Evolutionary conservation across 225 moss, liverwort and hornwort species (phyloP).

Genomic region (Physcomitrium patens): DNA sequence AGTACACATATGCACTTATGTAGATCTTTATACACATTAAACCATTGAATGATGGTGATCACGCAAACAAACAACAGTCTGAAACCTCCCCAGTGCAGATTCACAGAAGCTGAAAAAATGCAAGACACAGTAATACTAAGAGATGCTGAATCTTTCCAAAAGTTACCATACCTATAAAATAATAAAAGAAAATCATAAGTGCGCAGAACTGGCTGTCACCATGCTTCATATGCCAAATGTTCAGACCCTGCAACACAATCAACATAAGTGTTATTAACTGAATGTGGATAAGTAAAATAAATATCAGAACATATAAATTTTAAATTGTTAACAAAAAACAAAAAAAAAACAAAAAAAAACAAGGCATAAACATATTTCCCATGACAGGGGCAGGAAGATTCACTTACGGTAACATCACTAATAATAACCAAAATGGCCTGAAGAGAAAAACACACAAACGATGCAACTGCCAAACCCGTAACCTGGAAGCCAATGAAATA

Average conservation of each 20-base stretch:
- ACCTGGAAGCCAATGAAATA: constrained; percentile 52
- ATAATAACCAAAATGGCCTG: constrained; percentile 69
- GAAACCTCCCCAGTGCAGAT: constrained; percentile 8
- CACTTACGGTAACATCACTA: constrained; percentile 68
- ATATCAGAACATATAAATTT: constrained; percentile 2
- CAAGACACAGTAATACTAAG: not conserved
- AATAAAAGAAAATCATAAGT: constrained; percentile 69
- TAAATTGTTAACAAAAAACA: too few species aligned
- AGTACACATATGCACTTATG: too few species aligned
- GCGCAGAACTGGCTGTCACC: constrained; percentile 58
- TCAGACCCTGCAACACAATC: constrained; percentile 55
- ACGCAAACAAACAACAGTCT: too few species aligned
- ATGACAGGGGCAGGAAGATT: not conserved
- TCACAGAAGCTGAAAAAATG: not conserved
- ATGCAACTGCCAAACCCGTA: constrained; percentile 68
- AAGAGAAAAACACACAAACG: constrained; percentile 72
- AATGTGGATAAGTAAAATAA: not conserved
- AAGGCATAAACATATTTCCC: too few species aligned
- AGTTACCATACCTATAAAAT: constrained; percentile 59
- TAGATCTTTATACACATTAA: too few species aligned
- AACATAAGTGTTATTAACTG: not conserved
- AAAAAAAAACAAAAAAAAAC: not conserved
- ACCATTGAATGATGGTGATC: too few species aligned
- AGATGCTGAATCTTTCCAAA: not conserved
- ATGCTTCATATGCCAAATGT: constrained; percentile 64